These are phyloP conservation scores for Apiospora sp. DNA, from an alignment of 2,329 filamentous ascomycete species.

Conservation along the genomic window DNA sequence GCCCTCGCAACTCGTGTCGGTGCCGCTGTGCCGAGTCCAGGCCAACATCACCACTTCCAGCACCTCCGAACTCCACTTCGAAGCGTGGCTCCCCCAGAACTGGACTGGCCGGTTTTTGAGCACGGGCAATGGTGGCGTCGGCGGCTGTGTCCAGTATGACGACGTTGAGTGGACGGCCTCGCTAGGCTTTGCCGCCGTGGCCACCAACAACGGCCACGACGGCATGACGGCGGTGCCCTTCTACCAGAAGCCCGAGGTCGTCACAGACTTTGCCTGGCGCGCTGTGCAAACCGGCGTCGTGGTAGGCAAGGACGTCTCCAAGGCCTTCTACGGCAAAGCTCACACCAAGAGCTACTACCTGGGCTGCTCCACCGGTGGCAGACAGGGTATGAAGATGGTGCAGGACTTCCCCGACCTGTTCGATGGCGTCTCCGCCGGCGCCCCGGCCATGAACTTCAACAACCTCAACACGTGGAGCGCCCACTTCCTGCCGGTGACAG, in stretches of 20 bases:
- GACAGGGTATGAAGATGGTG: conserved; percentile 62
- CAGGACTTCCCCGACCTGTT: conserved; percentile 63
- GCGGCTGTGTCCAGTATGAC: conserved; percentile 32
- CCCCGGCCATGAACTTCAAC: conserved; percentile 47
- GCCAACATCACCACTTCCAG: conserved; percentile 39
- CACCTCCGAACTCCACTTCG: conserved; percentile 48
- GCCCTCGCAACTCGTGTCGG: conserved; percentile 29
- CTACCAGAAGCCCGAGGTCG: conserved; percentile 25
- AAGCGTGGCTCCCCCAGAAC: conserved; percentile 53
- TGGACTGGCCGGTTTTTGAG: conserved; percentile 56
- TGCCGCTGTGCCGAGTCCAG: conserved; percentile 39
- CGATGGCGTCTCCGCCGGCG: conserved; percentile 61
- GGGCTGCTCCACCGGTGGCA: conserved; percentile 66
- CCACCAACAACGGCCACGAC: conserved; percentile 29
- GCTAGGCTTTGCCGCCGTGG: conserved; percentile 26
- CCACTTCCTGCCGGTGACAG: conserved; percentile 51
- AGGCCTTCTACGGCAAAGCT: conserved; percentile 52
- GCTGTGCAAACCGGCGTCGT: conserved; percentile 54
- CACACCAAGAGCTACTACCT: conserved; percentile 58
- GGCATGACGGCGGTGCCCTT: conserved; percentile 24
- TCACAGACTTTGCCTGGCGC: conserved; percentile 28
- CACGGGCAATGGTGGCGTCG: conserved; percentile 33
- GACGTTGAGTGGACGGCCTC: conserved; percentile 54
- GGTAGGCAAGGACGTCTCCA: conserved; percentile 54
- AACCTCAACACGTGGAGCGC: conserved; percentile 45